Evolutionary conservation across 176 grass and related monocot species (phyloP).

Genomic region (Urochloa ruziziensis): DNA sequence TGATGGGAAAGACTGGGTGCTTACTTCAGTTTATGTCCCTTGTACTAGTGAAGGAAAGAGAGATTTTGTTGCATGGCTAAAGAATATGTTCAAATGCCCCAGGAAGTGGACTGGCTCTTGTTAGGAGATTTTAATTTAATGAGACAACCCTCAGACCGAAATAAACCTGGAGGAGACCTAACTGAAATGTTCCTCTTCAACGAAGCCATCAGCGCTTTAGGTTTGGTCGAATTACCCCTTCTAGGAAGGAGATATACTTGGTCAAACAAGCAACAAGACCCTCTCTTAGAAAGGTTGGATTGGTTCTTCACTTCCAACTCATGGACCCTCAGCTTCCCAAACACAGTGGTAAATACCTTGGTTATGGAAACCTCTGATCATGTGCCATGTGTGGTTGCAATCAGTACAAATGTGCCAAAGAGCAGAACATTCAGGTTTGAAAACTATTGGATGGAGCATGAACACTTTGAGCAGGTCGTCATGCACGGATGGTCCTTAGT

Average conservation of each 20-base stretch:
- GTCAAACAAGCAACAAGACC: fast-evolving
- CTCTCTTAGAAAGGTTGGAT: background rate
- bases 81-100: no score
- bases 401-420: background rate
- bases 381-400: background rate
- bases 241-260: background rate
- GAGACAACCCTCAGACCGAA: background rate
- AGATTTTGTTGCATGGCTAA: no score
- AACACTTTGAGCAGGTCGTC: fast-evolving
- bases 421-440: fast-evolving
- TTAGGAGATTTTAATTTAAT: no score
- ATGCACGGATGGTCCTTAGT: no score
- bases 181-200: background rate
- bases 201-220: background rate
- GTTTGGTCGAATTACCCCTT: fast-evolving
- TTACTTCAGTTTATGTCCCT: no score
- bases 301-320: background rate
- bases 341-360: background rate
- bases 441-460: background rate
- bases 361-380: background rate
- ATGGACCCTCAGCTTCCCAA: background rate
- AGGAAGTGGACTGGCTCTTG: no score
- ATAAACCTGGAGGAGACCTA: background rate
- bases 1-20: no score
- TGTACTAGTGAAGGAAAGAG: no score